phyloP scores from a whole-genome alignment of 2,329 filamentous ascomycete genomes.

The Penicillium rolfsii region DNA sequence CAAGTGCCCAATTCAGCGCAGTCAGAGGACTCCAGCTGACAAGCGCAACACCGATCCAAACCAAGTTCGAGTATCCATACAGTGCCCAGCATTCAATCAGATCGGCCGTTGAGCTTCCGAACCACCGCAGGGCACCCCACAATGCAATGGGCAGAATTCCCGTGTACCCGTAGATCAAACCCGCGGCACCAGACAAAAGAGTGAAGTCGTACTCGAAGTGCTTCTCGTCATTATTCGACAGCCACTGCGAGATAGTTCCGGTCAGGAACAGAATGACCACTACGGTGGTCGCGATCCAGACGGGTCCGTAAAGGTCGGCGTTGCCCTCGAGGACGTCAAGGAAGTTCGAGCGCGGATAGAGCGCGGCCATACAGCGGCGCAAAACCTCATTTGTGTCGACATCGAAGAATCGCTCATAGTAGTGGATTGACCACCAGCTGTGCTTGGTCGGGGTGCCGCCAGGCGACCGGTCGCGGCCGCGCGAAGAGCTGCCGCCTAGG shows the following conservation, averaged over 20 bases:
- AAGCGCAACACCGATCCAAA: slow-evolving; percentile 93
- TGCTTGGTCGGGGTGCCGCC: slow-evolving; percentile 67
- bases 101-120: slow-evolving; percentile 90
- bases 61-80: slow-evolving; percentile 94
- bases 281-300: slow-evolving; percentile 98
- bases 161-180: slow-evolving; percentile 94
- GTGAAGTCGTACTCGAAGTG: slow-evolving; percentile 91
- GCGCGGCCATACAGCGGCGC: slow-evolving; percentile 80
- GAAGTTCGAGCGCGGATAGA: slow-evolving; percentile 92
- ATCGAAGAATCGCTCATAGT: slow-evolving; percentile 98
- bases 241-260: slow-evolving; percentile 90
- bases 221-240: slow-evolving; percentile 66
- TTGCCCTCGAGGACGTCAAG: slow-evolving; percentile 96
- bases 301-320: slow-evolving; percentile 92
- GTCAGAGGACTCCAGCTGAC: slow-evolving; percentile 87
- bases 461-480: slow-evolving; percentile 46
- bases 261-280: slow-evolving; percentile 94
- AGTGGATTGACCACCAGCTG: slow-evolving; percentile 87
- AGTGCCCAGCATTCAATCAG: slow-evolving; percentile 93
- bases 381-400: slow-evolving; percentile 92
- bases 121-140: slow-evolving; percentile 90
- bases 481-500: slow-evolving; percentile 47
- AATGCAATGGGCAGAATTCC: slow-evolving; percentile 80
- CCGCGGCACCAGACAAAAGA: slow-evolving; percentile 84
- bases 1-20: slow-evolving; percentile 91